Percentiles rank a stretch among this genome's conserved stretches.
Conservation (phyloP, 148 eudicot genomes). For the Chenopodium berlandieri region DNA sequence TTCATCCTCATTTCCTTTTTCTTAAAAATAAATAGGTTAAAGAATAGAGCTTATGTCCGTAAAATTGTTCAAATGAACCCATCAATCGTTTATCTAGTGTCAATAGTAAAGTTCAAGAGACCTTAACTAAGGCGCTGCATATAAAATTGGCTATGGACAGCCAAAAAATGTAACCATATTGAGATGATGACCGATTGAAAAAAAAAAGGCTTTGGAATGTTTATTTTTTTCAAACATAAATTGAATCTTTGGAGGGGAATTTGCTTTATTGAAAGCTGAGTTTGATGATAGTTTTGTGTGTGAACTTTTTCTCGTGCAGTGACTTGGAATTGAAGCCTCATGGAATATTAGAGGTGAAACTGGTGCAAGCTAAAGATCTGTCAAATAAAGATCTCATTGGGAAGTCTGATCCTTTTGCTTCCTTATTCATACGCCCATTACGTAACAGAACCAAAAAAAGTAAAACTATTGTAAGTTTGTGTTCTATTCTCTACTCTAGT, state of each 20-base stretch:
- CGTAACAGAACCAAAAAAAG: slow-evolving; percentile 59
- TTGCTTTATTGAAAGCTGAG: not conserved
- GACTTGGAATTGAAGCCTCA: slow-evolving; percentile 73
- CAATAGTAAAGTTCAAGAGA: not conserved
- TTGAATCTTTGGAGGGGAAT: not conserved
- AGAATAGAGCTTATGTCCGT: not conserved
- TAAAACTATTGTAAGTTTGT: slow-evolving; percentile 62
- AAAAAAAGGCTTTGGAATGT: not conserved
- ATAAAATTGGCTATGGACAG: not conserved
- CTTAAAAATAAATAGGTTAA: not conserved
- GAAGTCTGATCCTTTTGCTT: slow-evolving; percentile 86
- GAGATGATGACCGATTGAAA: too few relatives aligned
- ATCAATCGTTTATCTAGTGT: not conserved
- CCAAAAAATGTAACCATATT: not conserved
- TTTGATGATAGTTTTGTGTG: not conserved
- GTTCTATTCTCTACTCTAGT: not conserved
- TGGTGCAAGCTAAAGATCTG: slow-evolving; percentile 78
- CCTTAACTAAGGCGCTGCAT: not conserved
- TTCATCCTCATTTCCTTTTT: not conserved
- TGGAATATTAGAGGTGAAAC: slow-evolving; percentile 76
- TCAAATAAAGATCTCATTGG: slow-evolving; percentile 79
- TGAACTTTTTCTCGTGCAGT: slow-evolving; percentile 32
- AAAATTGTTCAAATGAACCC: not conserved
- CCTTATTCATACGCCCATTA: slow-evolving; percentile 71
- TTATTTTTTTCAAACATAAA: not conserved